Percentiles rank a stretch among this genome's conserved stretches.
These are phyloP conservation scores for Strobilomyces dryophilus DNA, from an alignment of 768 basidiomycete species.

Conservation along the genomic window DNA sequence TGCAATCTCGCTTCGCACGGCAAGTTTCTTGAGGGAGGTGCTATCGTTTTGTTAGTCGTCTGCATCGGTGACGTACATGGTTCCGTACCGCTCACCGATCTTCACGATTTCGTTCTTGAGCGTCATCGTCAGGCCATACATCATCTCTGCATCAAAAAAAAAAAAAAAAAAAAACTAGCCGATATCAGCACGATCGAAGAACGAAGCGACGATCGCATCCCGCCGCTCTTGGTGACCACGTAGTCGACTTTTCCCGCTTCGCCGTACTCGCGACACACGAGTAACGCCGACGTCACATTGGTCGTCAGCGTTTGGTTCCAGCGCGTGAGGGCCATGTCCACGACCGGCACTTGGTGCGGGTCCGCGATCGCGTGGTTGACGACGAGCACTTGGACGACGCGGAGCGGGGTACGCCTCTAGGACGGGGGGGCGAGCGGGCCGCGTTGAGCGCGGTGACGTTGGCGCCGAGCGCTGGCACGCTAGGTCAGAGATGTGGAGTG, in stretches of 20 bases:
- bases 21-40: constrained; percentile 68
- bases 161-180: neutral
- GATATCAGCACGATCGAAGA: neutral
- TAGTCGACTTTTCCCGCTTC: neutral
- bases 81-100: constrained; percentile 47
- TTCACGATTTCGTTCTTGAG: constrained; percentile 81
- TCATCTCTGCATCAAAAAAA: neutral
- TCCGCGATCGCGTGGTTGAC: too few relatives aligned
- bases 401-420: too few relatives aligned
- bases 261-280: neutral
- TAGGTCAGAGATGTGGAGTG: too few relatives aligned
- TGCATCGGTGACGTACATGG: too few relatives aligned
- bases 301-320: neutral
- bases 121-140: constrained; percentile 65
- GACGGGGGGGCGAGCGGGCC: too few relatives aligned
- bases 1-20: constrained; percentile 56
- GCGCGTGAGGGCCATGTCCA: too few relatives aligned
- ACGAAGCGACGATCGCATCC: neutral
- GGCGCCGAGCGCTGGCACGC: too few relatives aligned
- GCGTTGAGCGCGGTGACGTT: too few relatives aligned
- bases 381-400: too few relatives aligned
- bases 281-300: neutral
- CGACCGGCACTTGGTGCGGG: too few relatives aligned
- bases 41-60: constrained; percentile 29
- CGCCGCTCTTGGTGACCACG: too few relatives aligned